Conservation (phyloP, 2,329 filamentous ascomycete species). For the Calonectria multiphialidica region DNA sequence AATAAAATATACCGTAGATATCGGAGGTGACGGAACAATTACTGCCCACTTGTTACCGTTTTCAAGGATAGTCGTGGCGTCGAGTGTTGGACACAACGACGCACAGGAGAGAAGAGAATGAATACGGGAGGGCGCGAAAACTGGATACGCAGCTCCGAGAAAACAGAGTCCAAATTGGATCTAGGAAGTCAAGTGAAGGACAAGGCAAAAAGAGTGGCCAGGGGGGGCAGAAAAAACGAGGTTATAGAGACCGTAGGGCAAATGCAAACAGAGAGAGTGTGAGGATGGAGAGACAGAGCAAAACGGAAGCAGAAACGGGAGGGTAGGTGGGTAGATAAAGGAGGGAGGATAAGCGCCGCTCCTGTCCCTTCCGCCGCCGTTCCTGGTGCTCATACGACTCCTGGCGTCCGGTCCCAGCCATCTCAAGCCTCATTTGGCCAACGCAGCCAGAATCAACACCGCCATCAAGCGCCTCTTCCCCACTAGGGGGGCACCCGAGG, state of each 20-base stretch:
- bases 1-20: not conserved
- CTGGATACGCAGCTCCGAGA: not conserved
- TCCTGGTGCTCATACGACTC: not conserved
- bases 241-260: conserved; percentile 10
- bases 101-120: not conserved
- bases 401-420: not conserved
- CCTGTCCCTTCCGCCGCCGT: not conserved
- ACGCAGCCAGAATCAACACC: not conserved
- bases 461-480: not conserved
- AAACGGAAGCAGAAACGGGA: not conserved
- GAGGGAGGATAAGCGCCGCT: not conserved
- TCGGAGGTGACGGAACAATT: not conserved
- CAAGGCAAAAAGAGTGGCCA: conserved; percentile 17
- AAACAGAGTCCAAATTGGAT: not conserved
- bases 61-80: conserved; percentile 23
- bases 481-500: not conserved
- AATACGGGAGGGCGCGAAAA: not conserved
- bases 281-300: not conserved
- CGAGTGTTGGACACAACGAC: conserved; percentile 15
- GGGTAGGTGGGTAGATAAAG: not conserved
- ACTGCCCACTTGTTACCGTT: not conserved
- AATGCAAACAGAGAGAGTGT: not conserved
- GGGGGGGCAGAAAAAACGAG: conserved; percentile 20
- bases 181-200: conserved; percentile 29
- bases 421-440: conserved; percentile 3